Evolutionary conservation across 164 flowering plant species (phyloP).

Genomic region (Saururus chinensis): DNA sequence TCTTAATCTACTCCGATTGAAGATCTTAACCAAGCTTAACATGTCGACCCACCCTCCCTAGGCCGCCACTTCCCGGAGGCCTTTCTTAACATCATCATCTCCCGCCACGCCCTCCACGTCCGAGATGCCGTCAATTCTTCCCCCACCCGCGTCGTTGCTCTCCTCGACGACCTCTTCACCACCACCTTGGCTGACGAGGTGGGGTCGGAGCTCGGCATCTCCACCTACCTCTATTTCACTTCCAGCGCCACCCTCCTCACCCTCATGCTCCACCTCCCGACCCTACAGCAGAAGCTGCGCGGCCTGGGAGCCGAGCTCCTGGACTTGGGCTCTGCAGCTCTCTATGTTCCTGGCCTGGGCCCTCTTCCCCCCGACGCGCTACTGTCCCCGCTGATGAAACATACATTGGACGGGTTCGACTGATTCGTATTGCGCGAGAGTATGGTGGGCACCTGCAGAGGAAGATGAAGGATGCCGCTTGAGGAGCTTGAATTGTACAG

Average conservation of each 20-base stretch:
- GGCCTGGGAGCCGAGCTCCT: constrained; percentile 1
- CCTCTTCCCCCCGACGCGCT: constrained; percentile 10
- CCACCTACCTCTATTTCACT: constrained; percentile 27
- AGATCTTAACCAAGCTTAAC: no score
- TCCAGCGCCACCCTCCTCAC: constrained; percentile 16
- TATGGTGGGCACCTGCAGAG: no score
- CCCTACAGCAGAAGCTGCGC: background rate
- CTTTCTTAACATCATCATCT: background rate
- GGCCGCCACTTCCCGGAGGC: background rate
- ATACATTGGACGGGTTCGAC: constrained; percentile 1
- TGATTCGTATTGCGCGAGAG: constrained; percentile 1
- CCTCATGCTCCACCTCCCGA: constrained; percentile 17
- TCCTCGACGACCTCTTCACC: constrained; percentile 19
- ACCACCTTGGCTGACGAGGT: constrained; percentile 24
- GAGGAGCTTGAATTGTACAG: no score
- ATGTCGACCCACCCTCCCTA: background rate
- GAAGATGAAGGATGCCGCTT: no score
- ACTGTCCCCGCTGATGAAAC: constrained; percentile 4
- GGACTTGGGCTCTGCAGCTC: constrained; percentile 3
- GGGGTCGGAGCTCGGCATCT: constrained; percentile 22
- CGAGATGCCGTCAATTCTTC: background rate
- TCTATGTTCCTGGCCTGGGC: constrained; percentile 12
- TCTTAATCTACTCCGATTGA: no score
- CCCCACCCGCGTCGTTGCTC: constrained; percentile 1
- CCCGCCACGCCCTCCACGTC: constrained; percentile 7